Conservation (phyloP, 2,329 filamentous ascomycete species). For the Aschersonia sp. region DNA sequence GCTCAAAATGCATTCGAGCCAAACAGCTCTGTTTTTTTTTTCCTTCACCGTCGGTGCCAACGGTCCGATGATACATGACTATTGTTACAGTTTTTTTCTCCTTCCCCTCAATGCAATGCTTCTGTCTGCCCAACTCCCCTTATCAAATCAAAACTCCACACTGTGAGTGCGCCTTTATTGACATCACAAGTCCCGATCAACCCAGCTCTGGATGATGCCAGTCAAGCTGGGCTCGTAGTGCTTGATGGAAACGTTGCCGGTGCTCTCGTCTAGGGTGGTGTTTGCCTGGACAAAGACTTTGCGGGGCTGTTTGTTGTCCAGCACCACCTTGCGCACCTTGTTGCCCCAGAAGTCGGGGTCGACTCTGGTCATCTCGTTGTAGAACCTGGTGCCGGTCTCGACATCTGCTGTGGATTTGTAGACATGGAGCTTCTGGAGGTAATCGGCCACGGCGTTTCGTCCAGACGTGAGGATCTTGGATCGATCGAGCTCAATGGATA, state of each 20-base stretch:
- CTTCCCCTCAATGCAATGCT: no score
- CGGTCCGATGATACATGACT: no score
- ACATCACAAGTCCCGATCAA: conserved; percentile 38
- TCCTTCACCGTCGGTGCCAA: no score
- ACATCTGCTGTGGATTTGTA: conserved; percentile 87
- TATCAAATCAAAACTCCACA: not conserved
- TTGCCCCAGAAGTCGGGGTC: conserved; percentile 71
- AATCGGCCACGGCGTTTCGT: conserved; percentile 69
- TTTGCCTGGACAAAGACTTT: conserved; percentile 94
- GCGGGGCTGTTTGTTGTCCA: conserved; percentile 65
- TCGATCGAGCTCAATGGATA: conserved; percentile 72
- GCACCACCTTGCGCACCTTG: conserved; percentile 60
- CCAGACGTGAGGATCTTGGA: conserved; percentile 76
- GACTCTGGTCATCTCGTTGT: conserved; percentile 70
- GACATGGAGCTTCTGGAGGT: conserved; percentile 81
- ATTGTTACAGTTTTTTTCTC: no score
- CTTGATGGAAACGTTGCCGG: conserved; percentile 59
- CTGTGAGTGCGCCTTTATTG: not conserved
- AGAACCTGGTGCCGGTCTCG: conserved; percentile 61
- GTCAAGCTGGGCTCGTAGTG: conserved; percentile 74
- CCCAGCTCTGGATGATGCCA: conserved; percentile 76
- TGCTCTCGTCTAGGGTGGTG: conserved; percentile 54
- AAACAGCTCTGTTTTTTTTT: no score
- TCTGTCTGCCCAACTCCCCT: no score
- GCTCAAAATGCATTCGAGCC: no score